Base-by-base conservation (phyloP, 140 eudicot species). In the Bidens hawaiensis region DNA sequence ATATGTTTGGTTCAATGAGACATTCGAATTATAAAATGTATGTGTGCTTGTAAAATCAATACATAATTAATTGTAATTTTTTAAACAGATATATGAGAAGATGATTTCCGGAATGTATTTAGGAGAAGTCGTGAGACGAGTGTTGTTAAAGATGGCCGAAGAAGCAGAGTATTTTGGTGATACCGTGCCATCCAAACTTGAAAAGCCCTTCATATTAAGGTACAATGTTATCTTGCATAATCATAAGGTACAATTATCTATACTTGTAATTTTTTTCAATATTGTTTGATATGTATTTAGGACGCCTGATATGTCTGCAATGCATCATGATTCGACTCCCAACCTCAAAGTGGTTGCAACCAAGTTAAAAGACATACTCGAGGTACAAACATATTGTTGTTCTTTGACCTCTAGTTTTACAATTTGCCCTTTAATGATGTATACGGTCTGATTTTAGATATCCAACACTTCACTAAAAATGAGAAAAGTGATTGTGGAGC, bases 51-150 rank as follows among this genome's bases (percentile, higher is more conserved):
- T n/a, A 43, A 43, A 43, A 4, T n/a, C n/a, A n/a, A n/a, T n/a
- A n/a, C n/a, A n/a, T n/a, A n/a, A n/a, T n/a, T n/a, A n/a, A n/a
- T n/a, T 18, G 47, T 19, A 15, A 31, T 31, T 33, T 10, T 21
- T 58, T 5, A 22, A 26, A 65, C 85, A 93, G 99, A 85, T 93
- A 22, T 88, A 76, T 69, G 99, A 93, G 84, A 93, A 93, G 68
- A 65, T 83, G 41, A 81, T 85, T 23, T 93, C 99, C 34, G 99
- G 99, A 28, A 93, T 87, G 96, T 93, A 93, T 69, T 69, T 93
- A 76, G 99, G 99, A 34, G 99, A 93, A 82, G 85, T 93, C 33
- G 84, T 93, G 24, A 81, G 99, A 52, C 83, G 83, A 68, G 99
- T 93, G 33, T 71, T 93, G 70, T 73, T 68, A 55, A 82, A 74